phyloP scores from a whole-genome alignment of 2,329 filamentous ascomycete genomes.

The Aureobasidium leucospermi region DNA sequence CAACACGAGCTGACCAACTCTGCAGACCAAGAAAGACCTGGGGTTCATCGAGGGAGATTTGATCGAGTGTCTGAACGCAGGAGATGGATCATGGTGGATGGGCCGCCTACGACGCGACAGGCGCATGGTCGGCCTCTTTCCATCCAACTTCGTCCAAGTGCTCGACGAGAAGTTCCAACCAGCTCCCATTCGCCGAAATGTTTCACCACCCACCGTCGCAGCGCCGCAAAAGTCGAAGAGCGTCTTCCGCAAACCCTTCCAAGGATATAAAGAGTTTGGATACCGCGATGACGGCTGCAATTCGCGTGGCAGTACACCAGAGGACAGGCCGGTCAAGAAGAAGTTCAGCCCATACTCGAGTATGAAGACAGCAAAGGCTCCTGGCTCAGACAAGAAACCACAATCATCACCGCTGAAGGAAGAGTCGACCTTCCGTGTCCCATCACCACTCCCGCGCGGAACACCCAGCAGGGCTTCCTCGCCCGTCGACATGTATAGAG shows the following conservation, averaged over 20 bases:
- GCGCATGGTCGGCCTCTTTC: constrained; percentile 85
- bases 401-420: constrained; percentile 18
- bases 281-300: constrained; percentile 19
- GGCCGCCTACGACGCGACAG: constrained; percentile 83
- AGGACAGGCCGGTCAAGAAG: constrained; percentile 27
- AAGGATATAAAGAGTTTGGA: constrained; percentile 46
- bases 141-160: constrained; percentile 94
- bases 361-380: constrained; percentile 41
- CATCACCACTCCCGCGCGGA: constrained; percentile 25
- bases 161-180: constrained; percentile 80
- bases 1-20: neutral
- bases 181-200: constrained; percentile 49
- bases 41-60: constrained; percentile 96
- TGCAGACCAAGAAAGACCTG: constrained; percentile 75
- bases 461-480: constrained; percentile 20
- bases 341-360: constrained; percentile 43
- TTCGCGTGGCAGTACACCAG: constrained; percentile 20
- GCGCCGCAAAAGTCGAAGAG: constrained; percentile 44
- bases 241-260: constrained; percentile 56
- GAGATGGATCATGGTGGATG: constrained; percentile 98
- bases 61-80: constrained; percentile 96
- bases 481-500: constrained; percentile 18
- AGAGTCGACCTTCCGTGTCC: constrained; percentile 25
- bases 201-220: constrained; percentile 46
- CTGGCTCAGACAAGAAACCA: constrained; percentile 24